phyloP scores from a whole-genome alignment of 1,284 basidiomycete species.

The Cystobasidiaceae sp. region DNA sequence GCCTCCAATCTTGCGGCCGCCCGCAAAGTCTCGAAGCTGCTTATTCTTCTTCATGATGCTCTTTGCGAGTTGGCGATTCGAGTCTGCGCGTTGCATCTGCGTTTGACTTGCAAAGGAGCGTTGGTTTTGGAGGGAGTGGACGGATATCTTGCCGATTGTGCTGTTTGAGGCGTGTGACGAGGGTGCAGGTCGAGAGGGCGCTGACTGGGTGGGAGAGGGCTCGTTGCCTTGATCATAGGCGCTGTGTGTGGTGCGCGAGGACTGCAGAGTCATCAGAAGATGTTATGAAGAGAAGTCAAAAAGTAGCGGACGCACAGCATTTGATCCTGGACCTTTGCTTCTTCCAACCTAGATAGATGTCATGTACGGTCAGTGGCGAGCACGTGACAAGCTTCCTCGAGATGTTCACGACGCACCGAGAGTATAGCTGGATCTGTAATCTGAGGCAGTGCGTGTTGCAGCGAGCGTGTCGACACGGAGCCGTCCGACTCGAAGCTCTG shows the following conservation, averaged over 20 bases:
- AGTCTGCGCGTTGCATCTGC: slow-evolving; percentile 1
- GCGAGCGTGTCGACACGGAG: background rate
- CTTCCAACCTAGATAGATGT: slow-evolving; percentile 4
- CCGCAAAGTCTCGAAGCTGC: background rate
- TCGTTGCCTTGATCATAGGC: background rate
- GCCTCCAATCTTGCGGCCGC: background rate
- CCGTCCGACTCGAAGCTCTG: background rate
- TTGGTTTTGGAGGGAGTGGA: background rate
- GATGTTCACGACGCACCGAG: slow-evolving; percentile 17
- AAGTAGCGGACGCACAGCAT: too few species aligned
- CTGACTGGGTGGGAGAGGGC: background rate
- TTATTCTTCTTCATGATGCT: slow-evolving; percentile 10
- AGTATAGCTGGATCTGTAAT: slow-evolving; percentile 26
- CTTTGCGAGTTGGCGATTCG: slow-evolving; percentile 9
- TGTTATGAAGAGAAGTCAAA: too few species aligned
- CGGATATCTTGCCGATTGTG: slow-evolving; percentile 12
- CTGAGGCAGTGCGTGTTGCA: background rate
- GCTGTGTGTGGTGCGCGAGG: background rate
- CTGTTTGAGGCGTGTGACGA: slow-evolving; percentile 27
- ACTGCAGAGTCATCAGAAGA: background rate
- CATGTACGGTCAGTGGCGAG: background rate
- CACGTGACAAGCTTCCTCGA: background rate
- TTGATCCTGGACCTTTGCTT: slow-evolving; percentile 14
- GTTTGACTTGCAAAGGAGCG: background rate
- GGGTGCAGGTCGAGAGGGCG: background rate